phyloP scores from a whole-genome alignment of 2,329 filamentous ascomycete genomes.

The Penicillium sp. region DNA sequence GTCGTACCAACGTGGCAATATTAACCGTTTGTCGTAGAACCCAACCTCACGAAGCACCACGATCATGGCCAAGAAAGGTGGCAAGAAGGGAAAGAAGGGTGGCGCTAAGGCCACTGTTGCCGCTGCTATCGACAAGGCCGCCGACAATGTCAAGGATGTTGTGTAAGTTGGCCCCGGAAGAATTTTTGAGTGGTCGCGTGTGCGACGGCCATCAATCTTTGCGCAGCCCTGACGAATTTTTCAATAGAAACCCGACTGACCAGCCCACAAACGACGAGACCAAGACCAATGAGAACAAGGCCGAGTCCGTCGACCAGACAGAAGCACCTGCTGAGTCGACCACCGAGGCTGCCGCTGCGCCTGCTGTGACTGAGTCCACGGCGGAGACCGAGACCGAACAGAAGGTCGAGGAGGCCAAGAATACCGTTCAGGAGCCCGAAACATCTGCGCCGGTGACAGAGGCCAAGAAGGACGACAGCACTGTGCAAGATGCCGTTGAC shows the following conservation, averaged over 20 bases:
- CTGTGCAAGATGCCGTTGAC: slow-evolving; percentile 20
- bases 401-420: slow-evolving; percentile 9
- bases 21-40: slow-evolving; percentile 12
- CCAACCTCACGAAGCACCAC: slow-evolving; percentile 9
- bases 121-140: slow-evolving; percentile 27
- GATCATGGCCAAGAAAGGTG: slow-evolving; percentile 37
- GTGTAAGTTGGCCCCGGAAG: slow-evolving; percentile 30
- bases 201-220: background rate
- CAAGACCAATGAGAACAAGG: slow-evolving; percentile 3
- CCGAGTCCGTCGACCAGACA: slow-evolving; percentile 13
- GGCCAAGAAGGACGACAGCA: slow-evolving; percentile 11
- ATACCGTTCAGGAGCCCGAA: background rate
- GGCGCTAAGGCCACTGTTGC: slow-evolving; percentile 26
- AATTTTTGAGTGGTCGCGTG: slow-evolving; percentile 16
- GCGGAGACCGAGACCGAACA: slow-evolving; percentile 10
- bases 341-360: slow-evolving; percentile 10
- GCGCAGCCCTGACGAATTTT: slow-evolving; percentile 4
- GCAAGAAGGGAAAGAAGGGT: slow-evolving; percentile 33
- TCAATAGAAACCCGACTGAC: background rate
- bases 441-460: slow-evolving; percentile 5
- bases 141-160: slow-evolving; percentile 28
- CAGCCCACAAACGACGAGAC: no score
- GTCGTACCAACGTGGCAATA: slow-evolving; percentile 8
- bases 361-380: slow-evolving; percentile 14
- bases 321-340: slow-evolving; percentile 14